Evolutionary conservation across 106 monocot species (phyloP), one percentile per base, ranked within the genome.

Genomic region (Xerophyta viscosa): DNA sequence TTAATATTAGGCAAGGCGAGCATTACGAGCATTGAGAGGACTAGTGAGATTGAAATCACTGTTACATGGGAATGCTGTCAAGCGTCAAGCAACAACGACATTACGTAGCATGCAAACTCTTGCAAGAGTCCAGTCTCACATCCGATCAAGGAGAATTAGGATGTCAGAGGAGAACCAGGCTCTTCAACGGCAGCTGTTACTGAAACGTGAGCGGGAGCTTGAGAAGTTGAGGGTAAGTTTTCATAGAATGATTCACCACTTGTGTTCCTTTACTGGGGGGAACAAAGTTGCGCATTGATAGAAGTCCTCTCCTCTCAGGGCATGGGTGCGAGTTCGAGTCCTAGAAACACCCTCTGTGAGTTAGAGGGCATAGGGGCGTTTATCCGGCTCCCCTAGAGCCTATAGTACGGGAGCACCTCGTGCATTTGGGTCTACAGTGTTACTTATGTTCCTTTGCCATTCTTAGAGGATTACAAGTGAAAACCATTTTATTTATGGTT

Each of bases 131-230:
- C 94, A 96, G 55, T 71, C 84, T 37, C 88, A 96, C 52, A 82
- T 96, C 33, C 81, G 78, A 3, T 70, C 81, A 23, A 78, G 88
- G 58, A 75, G 94, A 50, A 64, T 88, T 13, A 69, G 71, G 46
- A 96, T 96, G 94, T 59, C 62, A 19, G 94, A 96, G 60, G 94
- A 96, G 48, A 88, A 82, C 46, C 88, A 81, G 73, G 78, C 88
- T 52, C 73, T 96, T 60, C 94, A 96, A 58, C 73, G 77, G 11
- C 94, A 88, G 41, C 69, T 96, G 39, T 76, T 88, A 27, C 70
- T 96, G n/a, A 81, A 88, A 52, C 75, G 72, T 60, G 76, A 79
- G 52, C 69, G 63, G 58, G 94, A 96, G 55, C 75, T 81, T 39
- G 88, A 96, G 24, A 84, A 62, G 54, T 43, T 79, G 23, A 81